phyloP scores from a whole-genome alignment of 768 basidiomycete genomes.

The Grammothele lineata region DNA sequence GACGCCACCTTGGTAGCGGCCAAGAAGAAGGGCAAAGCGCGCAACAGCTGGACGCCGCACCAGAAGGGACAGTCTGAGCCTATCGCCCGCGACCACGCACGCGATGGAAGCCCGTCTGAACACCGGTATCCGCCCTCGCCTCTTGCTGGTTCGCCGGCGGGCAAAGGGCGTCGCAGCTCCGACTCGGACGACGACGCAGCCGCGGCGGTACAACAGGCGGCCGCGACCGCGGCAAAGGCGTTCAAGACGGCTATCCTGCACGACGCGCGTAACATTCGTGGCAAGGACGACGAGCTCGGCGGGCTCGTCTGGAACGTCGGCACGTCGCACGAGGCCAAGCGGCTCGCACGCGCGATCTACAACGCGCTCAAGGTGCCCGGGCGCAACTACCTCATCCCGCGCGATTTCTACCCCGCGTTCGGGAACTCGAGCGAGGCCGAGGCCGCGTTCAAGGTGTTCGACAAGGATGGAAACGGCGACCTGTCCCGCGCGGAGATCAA shows the following conservation, averaged over 20 bases:
- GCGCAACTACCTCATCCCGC: conserved; percentile 57
- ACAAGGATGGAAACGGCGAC: conserved; percentile 74
- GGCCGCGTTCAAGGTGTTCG: conserved; percentile 71
- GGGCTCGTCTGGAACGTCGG: conserved; percentile 50
- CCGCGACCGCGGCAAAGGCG: conserved; percentile 52
- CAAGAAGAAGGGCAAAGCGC: conserved; percentile 27
- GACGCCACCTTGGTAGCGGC: conserved; percentile 29
- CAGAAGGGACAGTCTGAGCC: conserved; percentile 14
- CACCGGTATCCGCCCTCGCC: conserved; percentile 41
- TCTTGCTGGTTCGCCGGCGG: conserved; percentile 2
- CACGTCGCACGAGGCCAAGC: conserved; percentile 67
- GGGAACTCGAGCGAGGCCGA: conserved; percentile 49
- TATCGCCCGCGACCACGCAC: not conserved
- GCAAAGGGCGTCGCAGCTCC: not conserved
- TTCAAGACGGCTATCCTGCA: conserved; percentile 69
- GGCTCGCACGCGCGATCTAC: conserved; percentile 65
- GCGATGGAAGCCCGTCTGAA: not conserved
- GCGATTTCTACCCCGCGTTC: conserved; percentile 71
- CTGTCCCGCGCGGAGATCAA: conserved; percentile 75
- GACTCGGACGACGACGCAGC: conserved; percentile 33
- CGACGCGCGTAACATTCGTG: conserved; percentile 68
- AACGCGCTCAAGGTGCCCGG: conserved; percentile 51
- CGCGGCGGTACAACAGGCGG: conserved; percentile 34
- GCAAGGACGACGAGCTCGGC: conserved; percentile 37
- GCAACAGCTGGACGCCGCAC: conserved; percentile 7